phyloP scores from a whole-genome alignment of 495 filamentous ascomycete species.

The Pyrenula massariospora region DNA sequence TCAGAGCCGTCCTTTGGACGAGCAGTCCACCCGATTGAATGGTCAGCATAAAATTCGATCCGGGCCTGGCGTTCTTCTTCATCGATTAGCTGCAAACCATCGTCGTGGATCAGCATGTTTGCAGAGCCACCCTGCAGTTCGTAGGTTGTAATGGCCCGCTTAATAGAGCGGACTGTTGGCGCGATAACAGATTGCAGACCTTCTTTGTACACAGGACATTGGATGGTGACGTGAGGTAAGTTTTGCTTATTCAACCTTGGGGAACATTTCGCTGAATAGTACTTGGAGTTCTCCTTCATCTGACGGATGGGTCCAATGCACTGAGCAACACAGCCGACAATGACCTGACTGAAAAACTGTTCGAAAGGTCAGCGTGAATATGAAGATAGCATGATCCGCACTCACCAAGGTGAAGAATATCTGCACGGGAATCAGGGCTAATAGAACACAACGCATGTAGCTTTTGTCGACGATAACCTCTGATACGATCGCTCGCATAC shows the following conservation, averaged over 20 bases:
- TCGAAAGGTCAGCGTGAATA: conserved; percentile 1
- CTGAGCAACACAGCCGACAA: conserved; percentile 63
- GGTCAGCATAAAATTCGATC: conserved; percentile 54
- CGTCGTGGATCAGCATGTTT: conserved; percentile 74
- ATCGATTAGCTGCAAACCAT: conserved; percentile 58
- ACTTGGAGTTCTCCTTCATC: conserved; percentile 63
- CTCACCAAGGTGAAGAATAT: conserved; percentile 62
- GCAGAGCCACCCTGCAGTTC: conserved; percentile 71
- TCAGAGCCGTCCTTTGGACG: conserved; percentile 52
- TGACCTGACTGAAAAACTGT: conserved; percentile 60
- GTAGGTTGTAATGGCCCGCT: conserved; percentile 65
- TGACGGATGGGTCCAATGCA: conserved; percentile 62
- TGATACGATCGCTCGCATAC: conserved; percentile 53
- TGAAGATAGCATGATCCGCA: background rate
- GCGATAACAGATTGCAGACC: conserved; percentile 52
- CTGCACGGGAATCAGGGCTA: conserved; percentile 54
- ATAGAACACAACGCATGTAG: conserved; percentile 48
- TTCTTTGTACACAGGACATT: conserved; percentile 66
- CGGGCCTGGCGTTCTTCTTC: conserved; percentile 54
- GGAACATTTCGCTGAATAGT: conserved; percentile 58
- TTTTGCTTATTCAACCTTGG: conserved; percentile 36
- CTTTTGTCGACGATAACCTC: conserved; percentile 52
- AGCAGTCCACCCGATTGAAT: conserved; percentile 73
- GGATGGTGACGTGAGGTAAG: conserved; percentile 59
- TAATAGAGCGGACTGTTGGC: conserved; percentile 58